phyloP scores from a whole-genome alignment of 257 asterid species.

The Solanum habrochaites region DNA sequence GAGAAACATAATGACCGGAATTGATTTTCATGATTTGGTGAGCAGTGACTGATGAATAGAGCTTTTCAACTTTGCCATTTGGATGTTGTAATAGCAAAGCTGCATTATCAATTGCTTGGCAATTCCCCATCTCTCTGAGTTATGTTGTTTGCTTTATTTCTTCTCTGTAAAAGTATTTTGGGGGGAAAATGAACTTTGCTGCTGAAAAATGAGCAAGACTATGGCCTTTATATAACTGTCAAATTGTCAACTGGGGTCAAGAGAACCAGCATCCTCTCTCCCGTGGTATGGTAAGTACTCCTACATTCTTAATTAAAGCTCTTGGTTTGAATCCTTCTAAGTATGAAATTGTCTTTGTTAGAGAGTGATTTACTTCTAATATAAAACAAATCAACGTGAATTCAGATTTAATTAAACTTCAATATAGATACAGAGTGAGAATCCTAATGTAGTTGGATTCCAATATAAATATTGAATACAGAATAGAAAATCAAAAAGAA shows the following conservation, averaged over 20 bases:
- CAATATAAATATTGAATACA: too few species aligned
- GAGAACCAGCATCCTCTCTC: rapidly evolving
- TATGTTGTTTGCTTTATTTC: background rate
- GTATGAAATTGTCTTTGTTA: too few species aligned
- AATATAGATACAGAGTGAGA: too few species aligned
- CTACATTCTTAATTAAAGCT: rapidly evolving
- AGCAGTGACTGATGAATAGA: conserved; percentile 46
- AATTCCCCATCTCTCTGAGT: conserved; percentile 56
- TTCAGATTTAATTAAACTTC: rapidly evolving
- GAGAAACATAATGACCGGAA: conserved; percentile 86
- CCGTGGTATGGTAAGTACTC: too few species aligned
- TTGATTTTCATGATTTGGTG: conserved; percentile 60
- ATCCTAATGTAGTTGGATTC: too few species aligned
- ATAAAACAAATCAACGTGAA: too few species aligned
- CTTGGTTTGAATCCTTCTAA: rapidly evolving
- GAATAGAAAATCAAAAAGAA: too few species aligned
- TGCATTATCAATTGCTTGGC: conserved; percentile 86
- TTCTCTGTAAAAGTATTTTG: background rate
- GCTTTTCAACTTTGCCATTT: conserved; percentile 55
- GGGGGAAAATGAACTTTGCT: background rate
- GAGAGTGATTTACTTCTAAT: too few species aligned
- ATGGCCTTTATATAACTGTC: background rate
- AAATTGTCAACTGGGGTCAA: background rate
- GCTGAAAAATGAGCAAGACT: background rate
- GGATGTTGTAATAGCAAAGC: conserved; percentile 55